Conservation (phyloP, 2,329 filamentous ascomycete genomes). For the Calonectria honghensis region DNA sequence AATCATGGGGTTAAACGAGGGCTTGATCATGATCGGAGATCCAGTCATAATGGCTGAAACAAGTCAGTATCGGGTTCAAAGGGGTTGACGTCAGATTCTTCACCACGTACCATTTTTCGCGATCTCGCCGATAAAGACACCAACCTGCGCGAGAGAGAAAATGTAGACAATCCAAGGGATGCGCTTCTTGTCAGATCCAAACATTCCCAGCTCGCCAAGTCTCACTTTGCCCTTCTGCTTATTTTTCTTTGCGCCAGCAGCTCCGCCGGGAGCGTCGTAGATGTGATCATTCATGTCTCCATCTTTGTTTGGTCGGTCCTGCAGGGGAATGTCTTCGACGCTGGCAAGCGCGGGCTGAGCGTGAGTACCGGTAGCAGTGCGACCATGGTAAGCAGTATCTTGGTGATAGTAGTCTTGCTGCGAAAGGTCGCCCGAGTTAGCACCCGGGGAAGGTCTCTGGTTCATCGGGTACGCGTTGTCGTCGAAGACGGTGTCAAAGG, state of each 20-base stretch:
- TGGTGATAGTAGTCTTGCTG: conserved; percentile 64
- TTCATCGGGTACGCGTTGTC: conserved; percentile 79
- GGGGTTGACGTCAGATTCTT: background rate
- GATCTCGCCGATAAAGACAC: conserved; percentile 92
- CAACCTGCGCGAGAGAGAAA: conserved; percentile 84
- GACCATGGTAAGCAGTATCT: conserved; percentile 75
- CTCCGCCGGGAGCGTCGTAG: conserved; percentile 72
- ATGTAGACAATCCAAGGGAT: conserved; percentile 89
- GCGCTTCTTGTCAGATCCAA: conserved; percentile 72
- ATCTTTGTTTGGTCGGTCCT: conserved; percentile 67
- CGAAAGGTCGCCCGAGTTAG: conserved; percentile 63
- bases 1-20: conserved; percentile 97
- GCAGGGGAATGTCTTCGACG: conserved; percentile 75
- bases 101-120: conserved; percentile 83
- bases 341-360: conserved; percentile 60
- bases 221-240: conserved; percentile 68
- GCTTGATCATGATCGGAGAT: conserved; percentile 85
- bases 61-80: conserved; percentile 37
- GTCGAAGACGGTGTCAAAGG: conserved; percentile 81
- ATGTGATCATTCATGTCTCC: conserved; percentile 73
- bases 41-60: conserved; percentile 83
- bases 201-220: conserved; percentile 77
- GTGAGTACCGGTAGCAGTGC: conserved; percentile 53
- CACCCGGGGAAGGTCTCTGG: conserved; percentile 59
- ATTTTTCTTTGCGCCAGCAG: conserved; percentile 53